Conservation (phyloP, 2,329 filamentous ascomycete species). For the Fusarium decemcellulare region DNA sequence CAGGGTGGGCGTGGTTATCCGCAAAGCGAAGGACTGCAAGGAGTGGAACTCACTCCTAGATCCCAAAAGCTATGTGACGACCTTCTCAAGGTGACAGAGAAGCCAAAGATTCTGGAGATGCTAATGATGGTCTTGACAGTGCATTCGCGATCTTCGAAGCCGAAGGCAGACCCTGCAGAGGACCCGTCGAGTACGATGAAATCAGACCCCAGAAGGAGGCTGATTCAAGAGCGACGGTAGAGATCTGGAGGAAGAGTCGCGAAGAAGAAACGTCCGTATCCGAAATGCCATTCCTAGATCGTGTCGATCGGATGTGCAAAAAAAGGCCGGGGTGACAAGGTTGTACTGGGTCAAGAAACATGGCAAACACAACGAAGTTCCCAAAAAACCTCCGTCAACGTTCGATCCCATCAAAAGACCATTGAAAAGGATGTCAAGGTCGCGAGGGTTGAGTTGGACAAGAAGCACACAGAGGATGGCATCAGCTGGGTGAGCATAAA, state of each 20-base stretch:
- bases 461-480: neutral
- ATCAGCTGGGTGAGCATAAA: neutral
- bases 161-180: neutral
- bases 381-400: too few relatives aligned
- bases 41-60: neutral
- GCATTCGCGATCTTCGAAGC: slow-evolving; percentile 4
- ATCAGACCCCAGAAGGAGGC: neutral
- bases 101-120: neutral
- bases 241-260: too few relatives aligned
- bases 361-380: too few relatives aligned
- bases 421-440: too few relatives aligned
- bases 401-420: too few relatives aligned
- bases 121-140: slow-evolving; percentile 4
- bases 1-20: neutral
- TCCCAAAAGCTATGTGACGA: neutral
- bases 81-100: neutral
- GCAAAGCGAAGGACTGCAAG: neutral
- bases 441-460: too few relatives aligned
- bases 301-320: too few relatives aligned
- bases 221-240: too few relatives aligned
- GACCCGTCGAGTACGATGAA: neutral
- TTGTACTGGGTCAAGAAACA: too few relatives aligned
- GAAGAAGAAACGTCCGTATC: too few relatives aligned
- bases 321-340: too few relatives aligned
- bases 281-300: too few relatives aligned